These are phyloP conservation scores for Arbutus unedo DNA, from an alignment of 148 eudicot species.

Conservation along the genomic window DNA sequence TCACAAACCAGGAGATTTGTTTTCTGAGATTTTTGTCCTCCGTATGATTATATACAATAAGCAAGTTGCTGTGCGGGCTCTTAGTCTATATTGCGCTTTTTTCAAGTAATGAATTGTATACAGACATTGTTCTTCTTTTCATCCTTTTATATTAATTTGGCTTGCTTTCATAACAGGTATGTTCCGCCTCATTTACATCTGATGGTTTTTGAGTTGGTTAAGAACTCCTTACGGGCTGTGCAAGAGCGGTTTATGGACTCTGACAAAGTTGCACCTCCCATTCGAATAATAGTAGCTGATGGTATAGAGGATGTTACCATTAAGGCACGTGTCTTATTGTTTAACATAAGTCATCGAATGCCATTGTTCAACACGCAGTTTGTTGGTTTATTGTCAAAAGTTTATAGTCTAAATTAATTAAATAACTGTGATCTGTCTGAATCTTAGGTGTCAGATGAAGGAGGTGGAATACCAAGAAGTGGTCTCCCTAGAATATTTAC, in stretches of 20 bases:
- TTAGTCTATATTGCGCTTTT: neutral
- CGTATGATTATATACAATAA: neutral
- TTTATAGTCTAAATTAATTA: neutral
- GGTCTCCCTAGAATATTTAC: constrained; percentile 91
- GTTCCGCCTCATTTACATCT: constrained; percentile 89
- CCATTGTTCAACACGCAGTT: neutral
- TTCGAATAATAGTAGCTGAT: constrained; percentile 90
- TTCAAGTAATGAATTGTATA: neutral
- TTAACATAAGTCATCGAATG: neutral
- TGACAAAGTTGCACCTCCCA: constrained; percentile 77
- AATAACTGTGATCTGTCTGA: neutral
- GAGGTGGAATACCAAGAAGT: constrained; percentile 97
- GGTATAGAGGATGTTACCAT: constrained; percentile 96
- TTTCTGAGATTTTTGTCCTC: neutral
- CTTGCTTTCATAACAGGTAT: constrained; percentile 46
- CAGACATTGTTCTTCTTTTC: neutral
- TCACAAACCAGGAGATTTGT: neutral
- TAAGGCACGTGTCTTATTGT: constrained; percentile 45
- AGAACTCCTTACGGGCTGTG: constrained; percentile 95
- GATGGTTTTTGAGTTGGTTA: constrained; percentile 98
- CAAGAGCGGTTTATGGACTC: constrained; percentile 90
- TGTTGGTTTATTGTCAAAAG: neutral
- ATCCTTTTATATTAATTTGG: neutral
- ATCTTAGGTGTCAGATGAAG: constrained; percentile 92
- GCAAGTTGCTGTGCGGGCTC: neutral